Evolutionary conservation across 164 flowering plant species (phyloP), one percentile per base, ranked within the genome.

Genomic region (Cinnamomum chago): DNA sequence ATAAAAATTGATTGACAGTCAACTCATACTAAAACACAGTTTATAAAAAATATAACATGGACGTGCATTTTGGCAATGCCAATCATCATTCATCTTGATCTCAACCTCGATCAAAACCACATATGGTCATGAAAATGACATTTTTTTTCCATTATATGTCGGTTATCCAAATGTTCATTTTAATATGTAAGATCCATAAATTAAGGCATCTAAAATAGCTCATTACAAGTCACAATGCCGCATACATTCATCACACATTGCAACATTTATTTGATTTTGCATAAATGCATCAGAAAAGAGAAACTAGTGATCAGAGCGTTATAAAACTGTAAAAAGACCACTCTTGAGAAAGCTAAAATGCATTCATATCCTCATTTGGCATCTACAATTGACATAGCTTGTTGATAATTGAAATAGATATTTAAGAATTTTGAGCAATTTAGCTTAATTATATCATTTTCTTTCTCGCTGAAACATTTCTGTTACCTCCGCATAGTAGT

Each of bases 401-500:
- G 10, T 40, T 9, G 11, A 9, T 40, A 40, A 40, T 40, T 30
- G 35, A 40, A 11, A 5, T 40, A 9, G 47, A 30, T 4, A 30
- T 30, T 30, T 52, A 13, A 17, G 60, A 55, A 14, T 13, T 55
- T 55, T 55, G 60, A 55, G 60, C n/a, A 55, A 55, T 15, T 55
- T 55, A 15, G 1, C 1, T 17, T 55, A 55, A 15, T 2, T 17
- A 55, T 15, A 55, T 14, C 3, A 14, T 17, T 14, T 14, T 17
- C n/a, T 14, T 55, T 55, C n/a, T 55, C 5, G 2, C 60, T 17
- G 6, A 17, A 55, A 55, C 5, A 0, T 28, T 33, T 72, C 15
- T 58, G n/a, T 50, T 75, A 84, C 86, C 86, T 84, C 80, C 47
- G 58, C 1, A 33, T 84, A 74, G 77, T n/a, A 76, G 35, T 84